A percentile compares a stretch with the other conserved stretches of the same genome.
These are phyloP conservation scores for Pleurotus eryngii DNA, from an alignment of 768 basidiomycete species.

Conservation along the genomic window DNA sequence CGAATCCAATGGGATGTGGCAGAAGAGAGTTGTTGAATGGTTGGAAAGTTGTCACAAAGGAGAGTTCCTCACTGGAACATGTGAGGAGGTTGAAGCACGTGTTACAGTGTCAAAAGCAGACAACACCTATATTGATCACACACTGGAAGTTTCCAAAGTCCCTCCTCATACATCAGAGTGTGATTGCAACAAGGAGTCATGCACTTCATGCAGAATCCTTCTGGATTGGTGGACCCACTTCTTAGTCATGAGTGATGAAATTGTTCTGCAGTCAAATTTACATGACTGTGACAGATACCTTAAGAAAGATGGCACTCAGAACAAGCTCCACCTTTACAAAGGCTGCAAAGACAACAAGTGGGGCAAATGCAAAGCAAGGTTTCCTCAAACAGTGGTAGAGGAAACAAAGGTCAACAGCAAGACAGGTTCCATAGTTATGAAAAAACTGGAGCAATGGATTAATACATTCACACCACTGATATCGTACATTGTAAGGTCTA, in stretches of 20 bases:
- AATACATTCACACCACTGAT: neutral
- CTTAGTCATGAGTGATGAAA: constrained; percentile 20
- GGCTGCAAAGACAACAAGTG: constrained; percentile 24
- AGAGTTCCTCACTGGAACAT: constrained; percentile 25
- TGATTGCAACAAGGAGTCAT: constrained; percentile 1
- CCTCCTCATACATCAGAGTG: constrained; percentile 15
- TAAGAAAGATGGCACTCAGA: neutral
- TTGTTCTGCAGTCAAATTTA: constrained; percentile 10
- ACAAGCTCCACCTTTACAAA: constrained; percentile 7
- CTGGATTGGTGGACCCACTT: constrained; percentile 17
- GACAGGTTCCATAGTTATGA: constrained; percentile 18
- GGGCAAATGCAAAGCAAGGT: constrained; percentile 26
- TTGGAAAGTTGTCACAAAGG: constrained; percentile 21
- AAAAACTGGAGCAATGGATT: neutral
- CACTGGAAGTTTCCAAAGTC: constrained; percentile 16
- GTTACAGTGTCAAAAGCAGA: neutral
- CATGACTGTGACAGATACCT: neutral
- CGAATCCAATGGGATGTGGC: neutral
- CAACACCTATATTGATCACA: constrained; percentile 16
- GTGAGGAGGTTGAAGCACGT: constrained; percentile 16
- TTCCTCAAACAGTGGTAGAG: constrained; percentile 21
- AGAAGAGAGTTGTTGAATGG: constrained; percentile 17
- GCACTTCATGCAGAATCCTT: constrained; percentile 1
- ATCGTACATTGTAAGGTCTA: neutral
- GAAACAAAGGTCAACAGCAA: constrained; percentile 22